Base-by-base conservation (phyloP, 2,329 filamentous ascomycete species). In the Graphiopsis chlorocephala region DNA sequence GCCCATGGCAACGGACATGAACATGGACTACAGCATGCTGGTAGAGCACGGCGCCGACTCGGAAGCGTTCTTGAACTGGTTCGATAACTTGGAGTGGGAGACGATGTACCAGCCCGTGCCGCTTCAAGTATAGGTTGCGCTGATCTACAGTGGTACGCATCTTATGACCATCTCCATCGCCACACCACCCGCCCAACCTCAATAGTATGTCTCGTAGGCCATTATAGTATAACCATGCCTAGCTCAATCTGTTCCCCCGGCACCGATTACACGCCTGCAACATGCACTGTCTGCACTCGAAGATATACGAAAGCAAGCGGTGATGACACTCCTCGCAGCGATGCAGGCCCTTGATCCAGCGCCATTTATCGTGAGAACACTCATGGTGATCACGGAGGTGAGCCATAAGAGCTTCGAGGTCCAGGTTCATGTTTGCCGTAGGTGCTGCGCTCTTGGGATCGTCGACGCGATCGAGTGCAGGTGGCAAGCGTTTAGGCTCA, bases 211-310 rank as follows among this genome's bases (percentile, higher is more conserved):
- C n/a, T n/a, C n/a, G n/a, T n/a, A n/a, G n/a, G n/a, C n/a, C n/a
- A n/a, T n/a, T n/a, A n/a, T n/a, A n/a, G n/a, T n/a, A n/a, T n/a
- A n/a, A n/a, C n/a, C n/a, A 45, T 45, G 38, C 38, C 20, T 8
- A n/a, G 17, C 38, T 15, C 26, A 82, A 72, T 23, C 81, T 78
- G 65, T 85, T 82, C 53, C 67, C 77, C 26, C 78, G 71, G 64
- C 84, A 86, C 3, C 78, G 71, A 20, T 78, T 74, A 63, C 84
- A 86, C 25, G 77, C 80, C 70, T 76, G 72, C 3, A 83, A 71
- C 5, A 72, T 72, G 65, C 84, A 87, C 58, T 79, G 74, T 0
- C 50, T 59, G 65, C 84, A 73, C 59, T 72, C 68, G 65, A 70
- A 73, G 17, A 86, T 83, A 66, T 75, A 86, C 0, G 66, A 0